A percentile compares a stretch with the other conserved stretches of the same genome.
Evolutionary conservation across 768 basidiomycete species (phyloP).

Genomic region (Leccinum disarticulatum): DNA sequence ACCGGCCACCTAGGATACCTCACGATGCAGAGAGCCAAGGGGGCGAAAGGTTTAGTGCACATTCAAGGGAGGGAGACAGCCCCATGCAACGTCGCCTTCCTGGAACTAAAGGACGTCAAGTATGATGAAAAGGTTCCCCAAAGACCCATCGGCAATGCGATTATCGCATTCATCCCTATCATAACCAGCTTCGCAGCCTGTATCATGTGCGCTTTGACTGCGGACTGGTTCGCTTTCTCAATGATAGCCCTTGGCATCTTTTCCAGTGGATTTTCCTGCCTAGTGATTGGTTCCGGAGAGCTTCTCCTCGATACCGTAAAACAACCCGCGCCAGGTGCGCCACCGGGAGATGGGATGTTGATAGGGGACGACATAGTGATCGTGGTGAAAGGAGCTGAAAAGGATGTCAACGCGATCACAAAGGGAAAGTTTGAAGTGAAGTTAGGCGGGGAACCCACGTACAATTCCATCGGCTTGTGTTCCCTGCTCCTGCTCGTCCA

Average conservation of each 20-base stretch:
- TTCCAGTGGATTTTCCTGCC: conserved; percentile 31
- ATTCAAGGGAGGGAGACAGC: conserved; percentile 20
- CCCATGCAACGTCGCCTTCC: conserved; percentile 19
- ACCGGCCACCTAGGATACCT: conserved; percentile 34
- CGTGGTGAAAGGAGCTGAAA: conserved; percentile 33
- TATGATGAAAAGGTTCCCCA: conserved; percentile 15
- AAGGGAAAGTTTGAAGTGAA: conserved; percentile 30
- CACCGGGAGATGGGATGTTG: conserved; percentile 35
- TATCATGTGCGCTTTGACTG: conserved; percentile 23
- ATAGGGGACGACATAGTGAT: conserved; percentile 25
- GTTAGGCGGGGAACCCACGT: conserved; percentile 13
- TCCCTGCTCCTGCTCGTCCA: conserved; percentile 34
- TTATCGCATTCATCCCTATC: conserved; percentile 29
- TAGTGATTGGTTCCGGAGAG: conserved; percentile 32
- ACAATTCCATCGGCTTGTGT: conserved; percentile 26
- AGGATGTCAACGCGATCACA: conserved; percentile 31
- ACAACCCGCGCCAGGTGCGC: conserved; percentile 25
- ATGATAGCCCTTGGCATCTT: conserved; percentile 37
- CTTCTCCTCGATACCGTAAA: conserved; percentile 18
- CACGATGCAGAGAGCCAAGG: conserved; percentile 18
- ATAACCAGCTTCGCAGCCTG: conserved; percentile 23
- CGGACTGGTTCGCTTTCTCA: conserved; percentile 33
- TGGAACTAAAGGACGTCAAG: conserved; percentile 24
- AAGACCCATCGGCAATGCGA: neutral
- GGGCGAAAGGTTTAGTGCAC: neutral